phyloP scores from a whole-genome alignment of 2,329 filamentous ascomycete species.

The Aspergillus caelatus region DNA sequence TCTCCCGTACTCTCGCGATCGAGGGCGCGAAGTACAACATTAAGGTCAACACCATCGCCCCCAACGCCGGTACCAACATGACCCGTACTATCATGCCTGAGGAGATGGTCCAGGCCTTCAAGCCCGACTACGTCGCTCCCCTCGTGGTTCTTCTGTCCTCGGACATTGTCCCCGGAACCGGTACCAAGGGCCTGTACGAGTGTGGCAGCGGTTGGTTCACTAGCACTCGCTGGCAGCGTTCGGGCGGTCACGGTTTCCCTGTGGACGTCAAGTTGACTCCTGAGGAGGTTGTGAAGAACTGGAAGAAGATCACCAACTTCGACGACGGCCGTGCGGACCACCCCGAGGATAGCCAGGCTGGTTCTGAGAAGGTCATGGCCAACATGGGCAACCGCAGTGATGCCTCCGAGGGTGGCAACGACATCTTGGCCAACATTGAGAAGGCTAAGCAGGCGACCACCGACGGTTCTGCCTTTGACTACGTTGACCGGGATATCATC shows the following conservation, averaged over 20 bases:
- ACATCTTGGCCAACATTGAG: conserved; percentile 75
- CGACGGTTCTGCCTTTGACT: conserved; percentile 76
- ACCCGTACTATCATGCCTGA: conserved; percentile 92
- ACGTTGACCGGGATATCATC: conserved; percentile 83
- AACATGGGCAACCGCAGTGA: conserved; percentile 78
- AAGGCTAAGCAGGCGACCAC: conserved; percentile 72
- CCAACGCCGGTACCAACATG: conserved; percentile 95
- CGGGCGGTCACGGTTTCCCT: conserved; percentile 87
- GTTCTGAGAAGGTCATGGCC: conserved; percentile 76
- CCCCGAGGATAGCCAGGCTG: conserved; percentile 76
- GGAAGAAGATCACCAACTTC: conserved; percentile 81
- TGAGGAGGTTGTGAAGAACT: conserved; percentile 76
- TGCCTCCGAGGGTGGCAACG: conserved; percentile 55
- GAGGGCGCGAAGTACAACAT: conserved; percentile 98
- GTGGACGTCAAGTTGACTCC: conserved; percentile 80
- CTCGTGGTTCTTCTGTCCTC: conserved; percentile 83
- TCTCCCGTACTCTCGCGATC: conserved; percentile 88
- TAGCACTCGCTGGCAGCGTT: conserved; percentile 91
- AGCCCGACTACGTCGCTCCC: conserved; percentile 97
- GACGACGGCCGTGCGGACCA: conserved; percentile 85
- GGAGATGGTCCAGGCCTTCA: conserved; percentile 98
- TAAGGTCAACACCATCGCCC: conserved; percentile 95
- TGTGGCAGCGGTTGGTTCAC: conserved; percentile 93
- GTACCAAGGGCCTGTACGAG: conserved; percentile 88
- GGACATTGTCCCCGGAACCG: conserved; percentile 81